Evolutionary conservation across 441 rosid genomes (phyloP), one percentile per base, ranked within the genome.

Genomic region (Cnidoscolus chayamansa): DNA sequence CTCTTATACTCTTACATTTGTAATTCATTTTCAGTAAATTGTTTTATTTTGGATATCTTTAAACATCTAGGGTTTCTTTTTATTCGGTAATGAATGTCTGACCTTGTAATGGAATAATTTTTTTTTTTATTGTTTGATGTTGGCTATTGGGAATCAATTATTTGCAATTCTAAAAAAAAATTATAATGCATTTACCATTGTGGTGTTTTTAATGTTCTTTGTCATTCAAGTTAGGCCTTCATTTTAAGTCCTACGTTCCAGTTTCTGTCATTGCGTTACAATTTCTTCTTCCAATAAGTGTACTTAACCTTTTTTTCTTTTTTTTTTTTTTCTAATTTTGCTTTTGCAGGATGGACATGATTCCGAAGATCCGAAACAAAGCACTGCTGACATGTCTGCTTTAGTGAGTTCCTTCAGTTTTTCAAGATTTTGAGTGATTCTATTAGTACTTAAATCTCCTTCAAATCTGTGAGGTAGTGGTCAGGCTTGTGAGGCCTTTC

Each of bases 311-410:
- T 3, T 7, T 16, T 54, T 10, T n/a, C 5, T 32, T 67, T 32
- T 1, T 12, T 45, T 35, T 2, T 35, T 35, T 35, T 50, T 20
- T 30, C 30, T 13, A 15, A 50, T 15, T 67, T 51, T 47, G 15
- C 2, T 30, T 65, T 67, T 64, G 74, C 79, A 88, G 93, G 91
- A 89, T 5, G 88, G 87, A n/a, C 85, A 87, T 54, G 86, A 84
- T 76, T 80, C 88, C 2, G 89, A 87, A 67, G 89, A 83, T 63
- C 76, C 81, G 8, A 88, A 91, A 85, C 88, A 91, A 72, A 88
- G 81, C 82, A 81, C 88, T 57, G 86, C 87, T 51, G 95, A 88
- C 61, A 88, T 88, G 92, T 86, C 87, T 35, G 87, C 76, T 75
- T 88, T 88, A 71, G 93, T 86, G 77, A 86, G 92, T 84, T 76